Evolutionary conservation across 2,329 filamentous ascomycete species (phyloP).

Genomic region (Epichloe brachyelytri): DNA sequence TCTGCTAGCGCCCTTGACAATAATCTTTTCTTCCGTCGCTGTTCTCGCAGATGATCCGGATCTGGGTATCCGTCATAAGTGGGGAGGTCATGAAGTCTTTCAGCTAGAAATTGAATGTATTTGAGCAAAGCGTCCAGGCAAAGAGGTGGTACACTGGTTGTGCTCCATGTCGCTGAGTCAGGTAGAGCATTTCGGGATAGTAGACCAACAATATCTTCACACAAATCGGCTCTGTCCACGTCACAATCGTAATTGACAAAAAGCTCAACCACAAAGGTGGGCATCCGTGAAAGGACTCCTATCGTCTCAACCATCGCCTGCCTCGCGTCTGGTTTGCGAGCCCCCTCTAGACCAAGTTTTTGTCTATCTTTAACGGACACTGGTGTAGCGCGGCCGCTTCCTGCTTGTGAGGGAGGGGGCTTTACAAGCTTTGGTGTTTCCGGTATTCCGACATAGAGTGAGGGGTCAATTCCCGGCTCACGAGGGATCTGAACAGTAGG

Average conservation of each 20-base stretch:
- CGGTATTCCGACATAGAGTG: constrained; percentile 84
- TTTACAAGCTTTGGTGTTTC: constrained; percentile 82
- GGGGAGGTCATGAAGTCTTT: constrained; percentile 64
- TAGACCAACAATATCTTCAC: constrained; percentile 88
- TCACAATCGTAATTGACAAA: constrained; percentile 99
- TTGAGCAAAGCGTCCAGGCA: constrained; percentile 85
- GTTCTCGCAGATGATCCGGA: constrained; percentile 49
- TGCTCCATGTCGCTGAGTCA: constrained; percentile 97
- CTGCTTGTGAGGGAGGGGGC: constrained; percentile 56
- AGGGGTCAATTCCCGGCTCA: constrained; percentile 80
- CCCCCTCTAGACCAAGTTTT: constrained; percentile 81
- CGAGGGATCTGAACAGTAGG: constrained; percentile 87
- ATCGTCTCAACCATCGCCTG: constrained; percentile 98
- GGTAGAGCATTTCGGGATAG: constrained; percentile 89
- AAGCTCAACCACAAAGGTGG: constrained; percentile 85
- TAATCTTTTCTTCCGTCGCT: constrained; percentile 73
- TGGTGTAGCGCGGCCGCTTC: constrained; percentile 76
- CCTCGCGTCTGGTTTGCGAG: constrained; percentile 83
- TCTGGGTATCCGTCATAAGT: constrained; percentile 53
- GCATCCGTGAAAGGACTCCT: constrained; percentile 81
- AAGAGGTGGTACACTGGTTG: constrained; percentile 88
- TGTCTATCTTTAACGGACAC: constrained; percentile 87
- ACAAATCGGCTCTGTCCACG: constrained; percentile 78
- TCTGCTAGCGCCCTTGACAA: constrained; percentile 75
- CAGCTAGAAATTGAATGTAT: constrained; percentile 84